These are phyloP conservation scores for Metschnikowia amazonensis DNA, from an alignment of 805 yeast species.

Conservation along the genomic window DNA sequence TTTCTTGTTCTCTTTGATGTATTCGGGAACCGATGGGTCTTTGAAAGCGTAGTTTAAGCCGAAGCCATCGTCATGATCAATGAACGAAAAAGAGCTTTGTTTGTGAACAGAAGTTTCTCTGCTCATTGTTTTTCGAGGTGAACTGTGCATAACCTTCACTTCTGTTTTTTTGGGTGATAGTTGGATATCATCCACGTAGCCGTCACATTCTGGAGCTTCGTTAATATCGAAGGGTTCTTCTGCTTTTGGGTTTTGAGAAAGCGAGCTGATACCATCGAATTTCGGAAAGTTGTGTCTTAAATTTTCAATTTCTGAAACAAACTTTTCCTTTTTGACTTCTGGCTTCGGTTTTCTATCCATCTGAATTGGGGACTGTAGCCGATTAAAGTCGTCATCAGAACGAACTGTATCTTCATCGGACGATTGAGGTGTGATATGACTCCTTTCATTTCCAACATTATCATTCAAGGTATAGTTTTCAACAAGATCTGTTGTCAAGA, in stretches of 20 bases:
- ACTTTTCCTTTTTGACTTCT: slow-evolving; percentile 12
- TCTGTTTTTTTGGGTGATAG: slow-evolving; percentile 1
- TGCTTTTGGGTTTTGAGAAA: background rate
- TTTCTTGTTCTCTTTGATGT: slow-evolving; percentile 39
- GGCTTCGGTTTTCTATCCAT: slow-evolving; percentile 2
- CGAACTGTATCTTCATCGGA: background rate
- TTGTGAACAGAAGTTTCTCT: slow-evolving; percentile 2
- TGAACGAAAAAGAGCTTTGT: slow-evolving; percentile 21
- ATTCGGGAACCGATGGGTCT: slow-evolving; percentile 26
- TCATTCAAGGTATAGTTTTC: background rate
- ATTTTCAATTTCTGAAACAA: slow-evolving; percentile 25
- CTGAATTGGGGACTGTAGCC: background rate
- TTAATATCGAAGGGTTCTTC: slow-evolving; percentile 2
- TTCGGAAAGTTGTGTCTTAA: slow-evolving; percentile 25
- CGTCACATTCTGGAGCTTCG: background rate
- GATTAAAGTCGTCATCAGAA: background rate
- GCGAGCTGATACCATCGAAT: background rate
- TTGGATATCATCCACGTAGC: background rate
- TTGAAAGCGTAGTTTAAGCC: slow-evolving; percentile 33
- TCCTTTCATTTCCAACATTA: background rate
- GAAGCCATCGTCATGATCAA: slow-evolving; percentile 25
- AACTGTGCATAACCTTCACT: background rate
- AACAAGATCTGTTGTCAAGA: background rate
- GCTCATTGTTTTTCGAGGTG: background rate
- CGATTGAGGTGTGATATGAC: background rate